These are phyloP conservation scores for Hymenotorrendiella dingleyae DNA, from an alignment of 2,329 filamentous ascomycete genomes.

Conservation along the genomic window DNA sequence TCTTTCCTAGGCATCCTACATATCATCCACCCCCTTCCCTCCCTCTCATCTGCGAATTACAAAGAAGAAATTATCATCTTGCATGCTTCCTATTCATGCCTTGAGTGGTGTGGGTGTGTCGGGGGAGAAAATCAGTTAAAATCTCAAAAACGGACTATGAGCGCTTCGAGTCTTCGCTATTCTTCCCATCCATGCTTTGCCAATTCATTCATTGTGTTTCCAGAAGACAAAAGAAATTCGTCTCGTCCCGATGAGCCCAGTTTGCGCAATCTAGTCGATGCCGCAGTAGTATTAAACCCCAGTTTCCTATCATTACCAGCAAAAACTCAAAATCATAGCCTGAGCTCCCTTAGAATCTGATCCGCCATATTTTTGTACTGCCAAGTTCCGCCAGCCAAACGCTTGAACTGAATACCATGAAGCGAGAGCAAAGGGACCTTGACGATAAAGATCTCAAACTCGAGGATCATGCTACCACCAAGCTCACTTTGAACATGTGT, in stretches of 20 bases:
- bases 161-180: no score
- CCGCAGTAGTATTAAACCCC: background rate
- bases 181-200: background rate
- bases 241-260: no score
- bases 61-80: no score
- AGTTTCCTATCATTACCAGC: background rate
- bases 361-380: conserved; percentile 99
- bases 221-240: background rate
- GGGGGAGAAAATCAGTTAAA: no score
- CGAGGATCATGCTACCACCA: conserved; percentile 74
- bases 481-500: conserved; percentile 89
- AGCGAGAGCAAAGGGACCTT: conserved; percentile 90
- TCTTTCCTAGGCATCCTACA: no score
- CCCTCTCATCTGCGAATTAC: no score
- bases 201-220: background rate
- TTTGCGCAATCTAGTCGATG: background rate
- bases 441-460: conserved; percentile 95
- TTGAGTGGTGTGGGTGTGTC: no score
- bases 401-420: conserved; percentile 97
- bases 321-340: conserved; percentile 47
- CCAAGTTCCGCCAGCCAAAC: conserved; percentile 91
- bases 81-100: no score
- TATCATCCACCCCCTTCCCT: no score
- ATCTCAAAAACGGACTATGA: no score
- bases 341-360: conserved; percentile 82